phyloP scores from a whole-genome alignment of 768 basidiomycete species.

The Rhodocollybia butyracea region DNA sequence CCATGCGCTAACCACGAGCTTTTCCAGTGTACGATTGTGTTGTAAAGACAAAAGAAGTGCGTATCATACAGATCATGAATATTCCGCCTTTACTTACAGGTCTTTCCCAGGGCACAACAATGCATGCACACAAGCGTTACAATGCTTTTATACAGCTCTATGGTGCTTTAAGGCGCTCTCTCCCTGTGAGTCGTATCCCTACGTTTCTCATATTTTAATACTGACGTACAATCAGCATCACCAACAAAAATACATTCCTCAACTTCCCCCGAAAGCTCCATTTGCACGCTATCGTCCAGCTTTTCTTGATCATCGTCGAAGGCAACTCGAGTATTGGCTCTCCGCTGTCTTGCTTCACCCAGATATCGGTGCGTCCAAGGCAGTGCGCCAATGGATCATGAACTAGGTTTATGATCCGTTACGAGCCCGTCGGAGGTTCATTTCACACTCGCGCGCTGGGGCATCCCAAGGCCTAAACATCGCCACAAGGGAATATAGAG shows the following conservation, averaged over 20 bases:
- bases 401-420: slow-evolving; percentile 18
- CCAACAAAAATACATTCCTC: slow-evolving; percentile 47
- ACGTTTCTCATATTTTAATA: neutral
- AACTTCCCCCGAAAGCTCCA: slow-evolving; percentile 67
- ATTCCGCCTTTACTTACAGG: slow-evolving; percentile 4
- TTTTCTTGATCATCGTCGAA: slow-evolving; percentile 63
- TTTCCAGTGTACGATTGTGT: slow-evolving; percentile 63
- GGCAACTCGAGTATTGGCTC: slow-evolving; percentile 65
- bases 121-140: slow-evolving; percentile 68
- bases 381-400: slow-evolving; percentile 62
- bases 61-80: slow-evolving; percentile 2
- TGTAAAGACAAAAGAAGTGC: slow-evolving; percentile 60
- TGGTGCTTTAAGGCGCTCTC: slow-evolving; percentile 38
- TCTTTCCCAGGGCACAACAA: slow-evolving; percentile 46
- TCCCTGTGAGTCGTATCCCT: slow-evolving; percentile 41
- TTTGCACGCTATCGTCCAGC: slow-evolving; percentile 63
- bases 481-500: no score
- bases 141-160: slow-evolving; percentile 60
- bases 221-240: slow-evolving; percentile 30
- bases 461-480: neutral
- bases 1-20: neutral
- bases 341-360: slow-evolving; percentile 63
- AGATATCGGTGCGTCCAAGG: slow-evolving; percentile 61
- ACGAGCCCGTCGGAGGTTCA: neutral
- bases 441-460: neutral